phyloP scores from a whole-genome alignment of 73 alveolate genomes.

The Stentor roeselii region DNA sequence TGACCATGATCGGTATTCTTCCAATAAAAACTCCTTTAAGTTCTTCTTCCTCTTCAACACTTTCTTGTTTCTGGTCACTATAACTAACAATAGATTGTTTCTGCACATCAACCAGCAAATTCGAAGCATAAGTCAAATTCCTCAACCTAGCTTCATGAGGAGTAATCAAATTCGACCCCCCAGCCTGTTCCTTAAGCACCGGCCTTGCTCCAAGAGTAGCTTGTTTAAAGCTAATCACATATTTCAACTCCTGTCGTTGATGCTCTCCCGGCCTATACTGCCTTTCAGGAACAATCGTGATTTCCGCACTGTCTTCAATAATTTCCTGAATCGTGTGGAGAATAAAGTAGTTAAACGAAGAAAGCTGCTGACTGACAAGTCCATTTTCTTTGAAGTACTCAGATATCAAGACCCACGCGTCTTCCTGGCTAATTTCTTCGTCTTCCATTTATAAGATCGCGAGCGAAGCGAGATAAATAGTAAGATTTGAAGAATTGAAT shows the following conservation, averaged over 20 bases:
- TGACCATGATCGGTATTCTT: slow-evolving; percentile 91
- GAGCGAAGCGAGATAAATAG: too few species aligned
- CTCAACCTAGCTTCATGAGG: slow-evolving; percentile 97
- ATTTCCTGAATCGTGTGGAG: slow-evolving; percentile 78
- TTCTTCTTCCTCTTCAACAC: slow-evolving; percentile 37
- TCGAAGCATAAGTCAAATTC: slow-evolving; percentile 87
- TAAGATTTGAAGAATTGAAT: too few species aligned
- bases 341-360: slow-evolving; percentile 84
- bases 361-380: slow-evolving; percentile 82
- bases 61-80: slow-evolving; percentile 39
- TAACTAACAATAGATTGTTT: slow-evolving; percentile 54
- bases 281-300: slow-evolving; percentile 64
- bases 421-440: slow-evolving; percentile 83
- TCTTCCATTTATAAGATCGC: slow-evolving; percentile 31
- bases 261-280: slow-evolving; percentile 66
- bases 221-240: slow-evolving; percentile 73
- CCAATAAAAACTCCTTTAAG: slow-evolving; percentile 58
- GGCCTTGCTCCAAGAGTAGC: slow-evolving; percentile 71
- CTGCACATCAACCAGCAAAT: slow-evolving; percentile 76
- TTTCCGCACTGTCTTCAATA: slow-evolving; percentile 66
- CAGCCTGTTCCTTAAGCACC: slow-evolving; percentile 52
- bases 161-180: slow-evolving; percentile 42
- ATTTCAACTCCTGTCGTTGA: slow-evolving; percentile 48
- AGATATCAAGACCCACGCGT: slow-evolving; percentile 86
- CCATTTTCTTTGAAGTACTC: slow-evolving; percentile 89